A percentile compares a stretch with the other conserved stretches of the same genome.
These are phyloP conservation scores for Oxytropis ochrocephala DNA, from an alignment of 306 rosid species.

Conservation along the genomic window DNA sequence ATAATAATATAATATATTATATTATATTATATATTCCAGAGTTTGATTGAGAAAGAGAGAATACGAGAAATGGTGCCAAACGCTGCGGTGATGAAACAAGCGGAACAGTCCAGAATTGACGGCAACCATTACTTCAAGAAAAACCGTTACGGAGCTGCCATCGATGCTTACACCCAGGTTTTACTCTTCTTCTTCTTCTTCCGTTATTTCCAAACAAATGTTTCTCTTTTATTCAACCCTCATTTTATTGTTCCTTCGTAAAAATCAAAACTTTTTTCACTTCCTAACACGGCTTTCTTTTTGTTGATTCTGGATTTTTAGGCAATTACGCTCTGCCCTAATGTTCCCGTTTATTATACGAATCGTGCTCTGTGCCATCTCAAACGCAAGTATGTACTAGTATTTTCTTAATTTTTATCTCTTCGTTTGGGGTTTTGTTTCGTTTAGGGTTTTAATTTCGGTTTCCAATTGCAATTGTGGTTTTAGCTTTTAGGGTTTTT, in stretches of 20 bases:
- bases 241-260: neutral
- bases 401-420: neutral
- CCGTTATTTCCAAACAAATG: neutral
- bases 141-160: slow-evolving; percentile 78
- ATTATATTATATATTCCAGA: neutral
- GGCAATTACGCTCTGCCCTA: slow-evolving; percentile 65
- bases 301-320: neutral
- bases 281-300: neutral
- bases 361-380: slow-evolving; percentile 95
- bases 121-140: slow-evolving; percentile 80
- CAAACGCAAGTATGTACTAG: slow-evolving; percentile 80
- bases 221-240: neutral
- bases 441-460: neutral
- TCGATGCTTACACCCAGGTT: slow-evolving; percentile 94
- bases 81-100: slow-evolving; percentile 39
- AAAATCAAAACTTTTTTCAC: neutral
- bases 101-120: slow-evolving; percentile 57
- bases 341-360: slow-evolving; percentile 69
- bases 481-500: neutral
- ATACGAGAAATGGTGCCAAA: slow-evolving; percentile 38
- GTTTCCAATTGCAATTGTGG: neutral
- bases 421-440: neutral
- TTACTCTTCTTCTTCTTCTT: neutral
- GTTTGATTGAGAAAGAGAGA: neutral
- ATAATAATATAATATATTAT: no score